phyloP scores from a whole-genome alignment of 140 eudicot species.

The Oenanthe javanica region DNA sequence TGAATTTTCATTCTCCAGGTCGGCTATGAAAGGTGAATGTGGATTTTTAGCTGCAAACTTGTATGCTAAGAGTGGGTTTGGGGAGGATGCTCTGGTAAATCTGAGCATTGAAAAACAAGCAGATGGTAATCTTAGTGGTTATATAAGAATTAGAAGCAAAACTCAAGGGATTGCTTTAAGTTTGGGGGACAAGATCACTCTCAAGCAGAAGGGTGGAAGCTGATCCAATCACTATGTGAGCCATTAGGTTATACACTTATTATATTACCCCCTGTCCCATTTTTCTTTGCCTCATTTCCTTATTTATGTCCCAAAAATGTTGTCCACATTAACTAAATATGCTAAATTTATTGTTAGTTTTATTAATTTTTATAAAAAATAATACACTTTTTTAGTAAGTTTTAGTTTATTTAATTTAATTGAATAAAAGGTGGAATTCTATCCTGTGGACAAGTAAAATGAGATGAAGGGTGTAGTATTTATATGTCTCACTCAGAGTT shows the following conservation, averaged over 20 bases:
- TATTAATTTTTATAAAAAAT: too few relatives aligned
- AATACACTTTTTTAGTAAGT: background rate
- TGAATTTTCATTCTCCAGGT: slow-evolving; percentile 25
- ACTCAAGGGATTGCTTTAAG: slow-evolving; percentile 96
- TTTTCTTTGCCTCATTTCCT: too few relatives aligned
- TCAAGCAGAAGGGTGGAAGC: slow-evolving; percentile 88
- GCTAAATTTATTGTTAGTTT: too few relatives aligned
- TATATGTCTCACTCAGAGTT: too few relatives aligned
- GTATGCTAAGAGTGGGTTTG: slow-evolving; percentile 80
- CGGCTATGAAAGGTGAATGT: slow-evolving; percentile 79
- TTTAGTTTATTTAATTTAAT: too few relatives aligned
- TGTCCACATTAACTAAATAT: too few relatives aligned
- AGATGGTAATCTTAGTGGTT: slow-evolving; percentile 80
- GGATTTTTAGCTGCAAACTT: slow-evolving; percentile 85
- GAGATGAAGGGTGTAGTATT: too few relatives aligned
- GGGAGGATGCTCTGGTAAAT: slow-evolving; percentile 77
- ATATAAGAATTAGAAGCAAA: slow-evolving; percentile 93
- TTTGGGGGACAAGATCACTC: slow-evolving; percentile 95
- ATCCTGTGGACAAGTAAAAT: too few relatives aligned
- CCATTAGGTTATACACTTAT: background rate
- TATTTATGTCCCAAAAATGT: too few relatives aligned
- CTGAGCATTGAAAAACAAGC: slow-evolving; percentile 75
- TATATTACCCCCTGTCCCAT: too few relatives aligned
- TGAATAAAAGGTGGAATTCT: too few relatives aligned
- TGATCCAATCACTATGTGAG: slow-evolving; percentile 17